Percentiles rank a stretch among this genome's conserved stretches.
Evolutionary conservation across 75 land plant genomes (phyloP).

Genomic region (Chamaecyparis obtusa): DNA sequence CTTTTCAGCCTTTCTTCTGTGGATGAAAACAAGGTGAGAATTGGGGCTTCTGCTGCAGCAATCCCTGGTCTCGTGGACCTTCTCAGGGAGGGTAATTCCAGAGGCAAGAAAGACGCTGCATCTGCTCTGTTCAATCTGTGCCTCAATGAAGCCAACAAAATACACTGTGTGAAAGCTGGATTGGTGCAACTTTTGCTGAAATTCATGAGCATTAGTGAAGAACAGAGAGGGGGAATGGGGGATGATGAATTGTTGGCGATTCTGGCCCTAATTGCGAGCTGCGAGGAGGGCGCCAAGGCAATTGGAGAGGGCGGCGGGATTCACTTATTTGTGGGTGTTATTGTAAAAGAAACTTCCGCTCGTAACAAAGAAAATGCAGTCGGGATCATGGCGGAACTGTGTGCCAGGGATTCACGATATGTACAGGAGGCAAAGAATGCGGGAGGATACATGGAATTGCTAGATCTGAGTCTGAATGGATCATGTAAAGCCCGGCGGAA

Average conservation of each 20-base stretch:
- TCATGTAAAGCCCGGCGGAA: constrained; percentile 67
- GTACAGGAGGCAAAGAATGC: constrained; percentile 38
- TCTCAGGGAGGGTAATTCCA: constrained; percentile 39
- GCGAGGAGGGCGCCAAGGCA: constrained; percentile 61
- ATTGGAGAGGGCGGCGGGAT: constrained; percentile 46
- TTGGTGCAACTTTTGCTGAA: constrained; percentile 47
- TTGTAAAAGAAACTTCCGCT: constrained; percentile 27
- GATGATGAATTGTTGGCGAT: constrained; percentile 66
- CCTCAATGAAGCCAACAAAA: constrained; percentile 65
- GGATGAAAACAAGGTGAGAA: constrained; percentile 66
- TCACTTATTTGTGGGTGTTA: constrained; percentile 36
- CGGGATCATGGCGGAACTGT: constrained; percentile 44
- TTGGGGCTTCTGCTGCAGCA: constrained; percentile 48
- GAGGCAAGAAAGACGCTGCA: constrained; percentile 81
- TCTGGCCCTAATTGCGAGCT: constrained; percentile 62
- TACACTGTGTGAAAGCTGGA: constrained; percentile 62
- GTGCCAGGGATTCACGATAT: constrained; percentile 30
- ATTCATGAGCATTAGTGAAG: constrained; percentile 31
- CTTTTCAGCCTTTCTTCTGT: constrained; percentile 71
- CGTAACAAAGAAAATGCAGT: constrained; percentile 62
- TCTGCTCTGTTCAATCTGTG: constrained; percentile 79
- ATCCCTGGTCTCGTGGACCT: constrained; percentile 58
- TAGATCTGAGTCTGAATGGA: constrained; percentile 44
- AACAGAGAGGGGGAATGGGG: constrained; percentile 29
- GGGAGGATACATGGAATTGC: constrained; percentile 21